Conservation (phyloP, 2,329 filamentous ascomycete species). For the Trichoderma afroharzianum region DNA sequence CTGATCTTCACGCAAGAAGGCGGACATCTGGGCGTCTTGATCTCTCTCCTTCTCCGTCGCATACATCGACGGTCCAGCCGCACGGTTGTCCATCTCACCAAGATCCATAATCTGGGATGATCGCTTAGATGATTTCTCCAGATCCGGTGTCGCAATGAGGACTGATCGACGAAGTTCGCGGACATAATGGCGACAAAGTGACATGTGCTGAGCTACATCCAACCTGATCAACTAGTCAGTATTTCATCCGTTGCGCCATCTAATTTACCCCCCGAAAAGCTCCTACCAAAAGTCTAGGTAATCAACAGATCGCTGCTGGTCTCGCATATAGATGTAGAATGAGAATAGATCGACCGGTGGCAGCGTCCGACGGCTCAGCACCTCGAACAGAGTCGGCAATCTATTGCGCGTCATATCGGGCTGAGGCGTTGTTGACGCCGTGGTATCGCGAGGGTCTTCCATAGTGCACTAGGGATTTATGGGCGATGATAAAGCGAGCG, state of each 20-base stretch:
- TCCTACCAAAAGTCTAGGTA: slow-evolving; percentile 94
- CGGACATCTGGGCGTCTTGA: slow-evolving; percentile 86
- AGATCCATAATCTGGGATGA: slow-evolving; percentile 78
- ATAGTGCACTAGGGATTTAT: slow-evolving; percentile 16
- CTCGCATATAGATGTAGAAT: slow-evolving; percentile 99
- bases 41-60: slow-evolving; percentile 69
- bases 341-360: slow-evolving; percentile 96
- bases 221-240: slow-evolving; percentile 60
- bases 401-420: slow-evolving; percentile 70
- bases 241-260: neutral
- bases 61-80: slow-evolving; percentile 60
- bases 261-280: neutral
- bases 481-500: slow-evolving; percentile 7
- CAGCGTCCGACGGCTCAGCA: slow-evolving; percentile 87
- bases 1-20: slow-evolving; percentile 71
- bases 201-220: slow-evolving; percentile 98
- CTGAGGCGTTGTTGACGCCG: slow-evolving; percentile 48
- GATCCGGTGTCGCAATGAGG: slow-evolving; percentile 85
- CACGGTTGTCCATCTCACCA: slow-evolving; percentile 60
- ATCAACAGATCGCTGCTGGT: slow-evolving; percentile 95
- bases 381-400: slow-evolving; percentile 91
- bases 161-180: slow-evolving; percentile 91
- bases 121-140: slow-evolving; percentile 79
- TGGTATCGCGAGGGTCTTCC: slow-evolving; percentile 25
- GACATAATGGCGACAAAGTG: slow-evolving; percentile 93